Evolutionary conservation across 305 asterid genomes (phyloP), one percentile per base, ranked within the genome.

Genomic region (Fraxinus albicans): DNA sequence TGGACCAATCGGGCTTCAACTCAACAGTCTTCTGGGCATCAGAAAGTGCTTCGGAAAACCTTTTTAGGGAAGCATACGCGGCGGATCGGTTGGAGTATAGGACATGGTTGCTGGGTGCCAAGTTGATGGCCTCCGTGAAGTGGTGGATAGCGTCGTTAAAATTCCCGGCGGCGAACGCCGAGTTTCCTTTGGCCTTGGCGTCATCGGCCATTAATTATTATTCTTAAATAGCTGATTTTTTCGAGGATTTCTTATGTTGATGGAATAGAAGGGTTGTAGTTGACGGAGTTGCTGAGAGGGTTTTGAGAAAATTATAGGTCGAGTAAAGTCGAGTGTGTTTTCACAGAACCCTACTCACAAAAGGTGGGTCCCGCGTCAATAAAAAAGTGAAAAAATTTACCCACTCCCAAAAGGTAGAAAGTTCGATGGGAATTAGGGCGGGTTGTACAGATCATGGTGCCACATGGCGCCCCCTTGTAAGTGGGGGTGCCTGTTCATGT

Each of bases 81-180:
- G 99, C 98, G 78, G 98, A 95, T 84, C 99, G 90, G 84, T 95
- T 95, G 81, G 99, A 95, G 85, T 91, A 95, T 82, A 95, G 91
- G 40, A 93, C 95, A 79, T 95, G 98, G 85, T 93, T 94, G 15
- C 90, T 79, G 0, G 99, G 97, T n/a, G 93, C 73, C 1, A 93
- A 85, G 67, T 58, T 85, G 82, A 95, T 92, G 0, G 97, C 98
- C 9, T 91, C 91, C 4, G 98, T 90, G 87, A 95, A 95, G 86
- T 92, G 91, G 78, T 77, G 83, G 17, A 90, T 88, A 73, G 98
- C 98, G 0, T 90, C 93, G 63, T 80, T 47, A 85, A 80, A 93
- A 0, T 91, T 86, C 12, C 95, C 97, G 88, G 95, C 89, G 50
- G 99, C 84, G 91, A 95, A 95, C 15, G 99, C 95, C 3, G 94